phyloP scores from a whole-genome alignment of 192 early-diverging fungal genomes.

The Gorgonomyces haynaldii region DNA sequence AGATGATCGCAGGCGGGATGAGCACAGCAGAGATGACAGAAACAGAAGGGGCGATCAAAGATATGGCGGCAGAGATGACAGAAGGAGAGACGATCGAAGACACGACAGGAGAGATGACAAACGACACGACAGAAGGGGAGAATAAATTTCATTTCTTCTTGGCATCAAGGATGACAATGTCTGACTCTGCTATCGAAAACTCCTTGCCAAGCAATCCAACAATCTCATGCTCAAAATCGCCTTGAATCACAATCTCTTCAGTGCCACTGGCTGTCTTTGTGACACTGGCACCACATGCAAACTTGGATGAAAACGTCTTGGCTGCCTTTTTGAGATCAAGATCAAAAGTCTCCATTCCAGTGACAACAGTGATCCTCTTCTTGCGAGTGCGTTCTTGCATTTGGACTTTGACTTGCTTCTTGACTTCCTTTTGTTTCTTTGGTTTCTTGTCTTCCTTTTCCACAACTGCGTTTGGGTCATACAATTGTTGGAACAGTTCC shows the following conservation, averaged over 20 bases:
- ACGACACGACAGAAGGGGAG: too few relatives aligned
- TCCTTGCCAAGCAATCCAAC: conserved; percentile 63
- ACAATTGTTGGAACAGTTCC: not conserved
- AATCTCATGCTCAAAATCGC: conserved; percentile 87
- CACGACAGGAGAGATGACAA: not conserved
- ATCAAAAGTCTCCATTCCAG: conserved; percentile 79
- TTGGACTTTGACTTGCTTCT: conserved; percentile 60
- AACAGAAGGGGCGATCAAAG: too few relatives aligned
- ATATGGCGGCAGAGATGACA: too few relatives aligned
- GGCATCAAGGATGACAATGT: conserved; percentile 3
- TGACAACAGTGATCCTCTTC: conserved; percentile 79
- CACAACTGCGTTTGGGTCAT: not conserved
- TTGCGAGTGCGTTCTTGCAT: conserved; percentile 82
- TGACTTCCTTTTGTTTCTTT: conserved; percentile 1
- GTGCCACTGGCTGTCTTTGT: conserved; percentile 82
- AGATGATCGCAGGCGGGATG: too few relatives aligned
- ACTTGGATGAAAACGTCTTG: conserved; percentile 89
- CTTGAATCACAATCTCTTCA: conserved; percentile 96
- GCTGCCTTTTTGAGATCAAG: conserved; percentile 96
- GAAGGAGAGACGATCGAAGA: conserved; percentile 1
- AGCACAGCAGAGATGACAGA: too few relatives aligned
- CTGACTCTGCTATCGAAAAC: conserved; percentile 18
- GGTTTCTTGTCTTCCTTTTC: not conserved
- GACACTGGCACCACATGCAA: conserved; percentile 85
- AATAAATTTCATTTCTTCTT: conserved; percentile 8